phyloP scores from a whole-genome alignment of 495 filamentous ascomycete genomes.

The Glonium stellatum region DNA sequence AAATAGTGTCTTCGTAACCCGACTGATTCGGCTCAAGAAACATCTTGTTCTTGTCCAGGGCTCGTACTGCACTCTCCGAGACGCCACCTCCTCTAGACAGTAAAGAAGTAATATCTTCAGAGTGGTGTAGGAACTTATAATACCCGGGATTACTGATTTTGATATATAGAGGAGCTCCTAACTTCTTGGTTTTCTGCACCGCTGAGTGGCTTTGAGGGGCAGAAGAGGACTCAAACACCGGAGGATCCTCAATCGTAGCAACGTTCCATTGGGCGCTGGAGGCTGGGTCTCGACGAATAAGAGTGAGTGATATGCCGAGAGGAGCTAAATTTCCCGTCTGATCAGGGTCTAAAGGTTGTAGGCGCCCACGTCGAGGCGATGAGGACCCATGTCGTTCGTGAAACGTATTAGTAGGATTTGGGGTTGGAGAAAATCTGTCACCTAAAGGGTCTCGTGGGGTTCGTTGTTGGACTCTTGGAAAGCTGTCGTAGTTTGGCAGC shows the following conservation, averaged over 20 bases:
- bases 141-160: slow-evolving; percentile 59
- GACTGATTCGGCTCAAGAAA: neutral
- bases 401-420: neutral
- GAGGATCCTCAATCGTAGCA: slow-evolving; percentile 56
- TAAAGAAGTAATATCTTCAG: slow-evolving; percentile 7
- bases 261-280: slow-evolving; percentile 85
- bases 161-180: slow-evolving; percentile 45
- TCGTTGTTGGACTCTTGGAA: too few relatives aligned
- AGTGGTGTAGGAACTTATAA: slow-evolving; percentile 45
- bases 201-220: slow-evolving; percentile 6
- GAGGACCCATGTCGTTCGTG: neutral
- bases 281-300: slow-evolving; percentile 81
- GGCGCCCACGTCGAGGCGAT: neutral
- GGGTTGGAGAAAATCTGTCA: neutral
- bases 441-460: neutral
- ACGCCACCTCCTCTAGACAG: slow-evolving; percentile 7
- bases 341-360: neutral
- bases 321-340: neutral
- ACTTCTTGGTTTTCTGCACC: slow-evolving; percentile 23
- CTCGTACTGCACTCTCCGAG: slow-evolving; percentile 9
- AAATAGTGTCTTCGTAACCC: slow-evolving; percentile 4
- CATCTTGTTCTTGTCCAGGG: neutral
- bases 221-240: slow-evolving; percentile 31
- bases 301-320: slow-evolving; percentile 51
- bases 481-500: too few relatives aligned